Percentiles rank a stretch among this genome's conserved stretches.
These are phyloP conservation scores for Neurospora sp. DNA, from an alignment of 495 filamentous ascomycete species.

Conservation along the genomic window DNA sequence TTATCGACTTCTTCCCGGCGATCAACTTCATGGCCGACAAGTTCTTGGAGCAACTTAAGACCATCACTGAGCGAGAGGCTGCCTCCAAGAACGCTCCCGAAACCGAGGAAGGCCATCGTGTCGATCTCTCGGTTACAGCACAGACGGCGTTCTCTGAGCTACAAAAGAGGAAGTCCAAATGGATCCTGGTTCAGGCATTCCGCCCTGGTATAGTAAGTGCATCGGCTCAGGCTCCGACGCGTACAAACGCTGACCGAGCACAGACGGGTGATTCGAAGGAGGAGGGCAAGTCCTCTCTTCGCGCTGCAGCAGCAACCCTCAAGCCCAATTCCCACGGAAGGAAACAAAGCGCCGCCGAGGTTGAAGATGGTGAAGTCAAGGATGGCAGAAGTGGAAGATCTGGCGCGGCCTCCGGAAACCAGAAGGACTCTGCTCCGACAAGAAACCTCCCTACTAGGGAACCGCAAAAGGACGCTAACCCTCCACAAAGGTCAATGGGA, in stretches of 20 bases:
- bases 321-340: constrained; percentile 26
- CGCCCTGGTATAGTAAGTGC: constrained; percentile 37
- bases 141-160: constrained; percentile 74
- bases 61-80: constrained; percentile 62
- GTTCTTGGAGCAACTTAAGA: constrained; percentile 58
- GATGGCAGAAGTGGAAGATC: constrained; percentile 39
- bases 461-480: constrained; percentile 4
- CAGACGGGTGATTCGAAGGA: constrained; percentile 32
- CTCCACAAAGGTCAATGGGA: constrained; percentile 1
- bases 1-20: constrained; percentile 71
- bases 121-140: constrained; percentile 87
- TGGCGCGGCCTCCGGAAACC: constrained; percentile 19
- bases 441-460: constrained; percentile 10
- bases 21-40: constrained; percentile 78
- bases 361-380: constrained; percentile 73
- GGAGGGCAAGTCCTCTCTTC: constrained; percentile 24
- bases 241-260: constrained; percentile 12
- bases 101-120: constrained; percentile 54
- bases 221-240: constrained; percentile 19
- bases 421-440: constrained; percentile 3
- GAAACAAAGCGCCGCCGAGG: constrained; percentile 39
- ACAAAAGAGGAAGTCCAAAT: constrained; percentile 64
- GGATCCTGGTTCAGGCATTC: constrained; percentile 82
- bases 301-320: constrained; percentile 37
- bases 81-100: constrained; percentile 46